Base-by-base conservation (phyloP, 768 basidiomycete genomes). In the Suillus discolor region DNA sequence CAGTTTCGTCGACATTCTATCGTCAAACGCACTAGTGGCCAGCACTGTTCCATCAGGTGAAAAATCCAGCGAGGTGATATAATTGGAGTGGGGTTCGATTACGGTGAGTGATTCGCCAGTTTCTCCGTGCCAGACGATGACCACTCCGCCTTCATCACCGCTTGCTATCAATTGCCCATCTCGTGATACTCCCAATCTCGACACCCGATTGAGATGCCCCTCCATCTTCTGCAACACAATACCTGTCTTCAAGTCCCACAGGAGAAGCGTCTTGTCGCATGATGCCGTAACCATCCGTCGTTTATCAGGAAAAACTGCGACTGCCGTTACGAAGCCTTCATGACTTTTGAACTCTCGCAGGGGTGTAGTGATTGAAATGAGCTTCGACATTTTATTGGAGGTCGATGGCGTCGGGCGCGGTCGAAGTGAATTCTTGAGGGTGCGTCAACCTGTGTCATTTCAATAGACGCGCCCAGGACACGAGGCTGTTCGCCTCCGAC, bases 141-240 rank as follows among this genome's bases (percentile, higher is more conserved):
- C 2, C 18, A 2, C 54, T 34, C 31, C 54, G 9, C 3, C 11
- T 4, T 0, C 11, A 55, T 36, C 54, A 57, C 34, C 34, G 12
- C 54, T 57, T 57, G 54, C 54, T n/a, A 57, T n/a, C 20, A 57
- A 12, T 36, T 34, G 34, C 3, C 54, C 34, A 7, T 57, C n/a
- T 57, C 34, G 31, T 36, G 54, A 34, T n/a, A 55, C 31, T 5
- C 20, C 20, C 54, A 55, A 34, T 20, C 1, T 11, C 9, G 0
- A 0, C 31, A 55, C 20, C 18, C 5, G 0, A 20, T 12, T 12
- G 11, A 31, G 12, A 55, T 13, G 11, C 2, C 31, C 54, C n/a
- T 13, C n/a, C 54, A 57, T 36, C 34, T 57, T 36, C n/a, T 57
- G 36, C 54, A 57, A n/a, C 34, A 57, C 6, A n/a, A 57, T n/a